These are phyloP conservation scores for Pythium phragmiticola DNA, from an alignment of 352 stramenopile genomes.

Conservation along the genomic window DNA sequence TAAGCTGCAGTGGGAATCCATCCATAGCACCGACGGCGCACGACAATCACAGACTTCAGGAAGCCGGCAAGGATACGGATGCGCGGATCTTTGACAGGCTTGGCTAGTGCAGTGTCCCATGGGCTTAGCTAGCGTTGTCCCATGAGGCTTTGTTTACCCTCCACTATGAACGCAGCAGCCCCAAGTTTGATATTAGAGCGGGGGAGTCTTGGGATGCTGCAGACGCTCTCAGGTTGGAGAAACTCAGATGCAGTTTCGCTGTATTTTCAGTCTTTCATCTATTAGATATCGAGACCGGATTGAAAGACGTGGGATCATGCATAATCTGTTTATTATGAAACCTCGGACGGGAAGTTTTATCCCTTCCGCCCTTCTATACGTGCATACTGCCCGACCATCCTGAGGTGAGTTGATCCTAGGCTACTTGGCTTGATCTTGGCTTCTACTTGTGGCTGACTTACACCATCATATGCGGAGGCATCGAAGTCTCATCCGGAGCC, in stretches of 20 bases:
- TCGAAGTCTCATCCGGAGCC: not conserved
- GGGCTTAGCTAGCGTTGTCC: not conserved
- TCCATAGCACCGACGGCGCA: not conserved
- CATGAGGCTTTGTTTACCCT: not conserved
- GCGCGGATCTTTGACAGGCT: not conserved
- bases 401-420: too few species aligned
- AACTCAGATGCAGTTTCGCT: not conserved
- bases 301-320: not conserved
- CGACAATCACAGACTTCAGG: too few species aligned
- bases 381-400: too few species aligned
- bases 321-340: not conserved
- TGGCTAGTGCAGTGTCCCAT: too few species aligned
- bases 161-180: not conserved
- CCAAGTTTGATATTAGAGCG: too few species aligned
- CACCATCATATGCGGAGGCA: slow-evolving; percentile 10
- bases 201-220: not conserved
- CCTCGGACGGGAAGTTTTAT: too few species aligned
- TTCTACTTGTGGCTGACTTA: not conserved
- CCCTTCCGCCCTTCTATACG: too few species aligned
- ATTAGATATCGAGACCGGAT: not conserved
- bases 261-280: not conserved
- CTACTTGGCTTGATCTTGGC: too few species aligned
- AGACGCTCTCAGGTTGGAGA: not conserved
- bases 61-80: too few species aligned
- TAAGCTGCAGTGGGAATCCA: not conserved